phyloP scores from a whole-genome alignment of 371 early-diverging fungal genomes.

The Mortierella sp. region DNA sequence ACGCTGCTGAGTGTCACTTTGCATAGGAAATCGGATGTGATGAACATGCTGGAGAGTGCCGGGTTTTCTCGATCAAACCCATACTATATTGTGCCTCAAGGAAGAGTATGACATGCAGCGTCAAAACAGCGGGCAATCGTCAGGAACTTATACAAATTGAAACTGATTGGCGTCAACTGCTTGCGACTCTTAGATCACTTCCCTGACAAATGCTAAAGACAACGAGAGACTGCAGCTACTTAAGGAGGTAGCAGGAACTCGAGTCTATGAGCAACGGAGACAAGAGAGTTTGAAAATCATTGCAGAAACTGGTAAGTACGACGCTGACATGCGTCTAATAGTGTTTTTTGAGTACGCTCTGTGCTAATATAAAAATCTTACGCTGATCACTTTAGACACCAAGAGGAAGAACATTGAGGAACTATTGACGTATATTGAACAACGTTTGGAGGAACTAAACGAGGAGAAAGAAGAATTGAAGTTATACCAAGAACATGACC shows the following conservation, averaged over 20 bases:
- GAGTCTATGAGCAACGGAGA: constrained; percentile 97
- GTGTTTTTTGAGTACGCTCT: background rate
- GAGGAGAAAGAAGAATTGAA: constrained; percentile 94
- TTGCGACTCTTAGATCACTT: constrained; percentile 90
- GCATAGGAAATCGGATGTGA: constrained; percentile 89
- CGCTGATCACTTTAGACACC: constrained; percentile 62
- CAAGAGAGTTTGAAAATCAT: constrained; percentile 91
- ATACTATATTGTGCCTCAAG: constrained; percentile 99
- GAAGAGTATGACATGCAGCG: constrained; percentile 74
- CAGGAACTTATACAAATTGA: background rate
- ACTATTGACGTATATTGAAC: constrained; percentile 89
- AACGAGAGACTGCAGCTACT: constrained; percentile 90
- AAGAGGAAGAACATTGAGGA: constrained; percentile 93
- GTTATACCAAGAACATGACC: constrained; percentile 87
- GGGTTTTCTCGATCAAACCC: constrained; percentile 99
- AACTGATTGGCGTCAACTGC: no score
- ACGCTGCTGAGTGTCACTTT: no score
- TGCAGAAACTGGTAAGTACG: constrained; percentile 84
- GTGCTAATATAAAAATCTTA: background rate
- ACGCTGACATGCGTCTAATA: background rate
- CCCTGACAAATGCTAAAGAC: constrained; percentile 95
- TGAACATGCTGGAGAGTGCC: constrained; percentile 95
- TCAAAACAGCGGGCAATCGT: no score
- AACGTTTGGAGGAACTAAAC: constrained; percentile 90
- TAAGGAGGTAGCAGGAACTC: constrained; percentile 98